phyloP scores from a whole-genome alignment of 192 early-diverging fungal genomes.

The Coemansia asiatica region DNA sequence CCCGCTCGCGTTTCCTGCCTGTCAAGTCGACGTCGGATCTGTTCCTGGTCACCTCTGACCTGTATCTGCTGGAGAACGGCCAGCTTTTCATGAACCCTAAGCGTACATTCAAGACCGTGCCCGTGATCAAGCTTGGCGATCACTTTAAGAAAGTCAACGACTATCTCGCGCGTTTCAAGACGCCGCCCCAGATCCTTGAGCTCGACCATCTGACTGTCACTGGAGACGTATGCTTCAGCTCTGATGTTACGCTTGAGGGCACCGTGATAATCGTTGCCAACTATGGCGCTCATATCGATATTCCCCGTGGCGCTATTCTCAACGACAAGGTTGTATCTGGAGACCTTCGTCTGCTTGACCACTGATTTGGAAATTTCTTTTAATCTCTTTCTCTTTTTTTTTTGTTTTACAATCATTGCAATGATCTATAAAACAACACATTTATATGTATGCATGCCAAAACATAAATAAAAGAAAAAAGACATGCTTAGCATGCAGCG shows the following conservation, averaged over 20 bases:
- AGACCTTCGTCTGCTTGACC: slow-evolving; percentile 84
- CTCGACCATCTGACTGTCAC: slow-evolving; percentile 98
- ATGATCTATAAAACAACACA: no score
- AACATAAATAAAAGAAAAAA: no score
- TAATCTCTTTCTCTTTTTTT: neutral
- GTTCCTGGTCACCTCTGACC: slow-evolving; percentile 93
- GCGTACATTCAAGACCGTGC: slow-evolving; percentile 88
- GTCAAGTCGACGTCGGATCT: slow-evolving; percentile 98
- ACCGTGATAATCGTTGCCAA: slow-evolving; percentile 99
- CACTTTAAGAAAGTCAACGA: slow-evolving; percentile 96
- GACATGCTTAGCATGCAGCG: slow-evolving; percentile 23
- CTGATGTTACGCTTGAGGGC: slow-evolving; percentile 83
- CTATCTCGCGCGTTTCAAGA: slow-evolving; percentile 89
- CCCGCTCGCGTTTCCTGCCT: slow-evolving; percentile 94
- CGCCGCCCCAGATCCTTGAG: slow-evolving; percentile 92
- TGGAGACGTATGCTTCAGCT: slow-evolving; percentile 97
- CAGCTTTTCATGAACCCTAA: slow-evolving; percentile 90
- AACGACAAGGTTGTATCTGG: slow-evolving; percentile 99
- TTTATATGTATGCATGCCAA: no score
- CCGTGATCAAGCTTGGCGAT: slow-evolving; percentile 95
- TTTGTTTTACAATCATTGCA: slow-evolving; percentile 8
- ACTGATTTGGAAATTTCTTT: slow-evolving; percentile 45
- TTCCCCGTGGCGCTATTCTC: slow-evolving; percentile 88
- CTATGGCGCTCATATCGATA: slow-evolving; percentile 95
- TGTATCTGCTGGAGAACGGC: slow-evolving; percentile 93